Evolutionary conservation across 2,329 filamentous ascomycete genomes (phyloP).

Genomic region (Hypoxylon rubiginosum): DNA sequence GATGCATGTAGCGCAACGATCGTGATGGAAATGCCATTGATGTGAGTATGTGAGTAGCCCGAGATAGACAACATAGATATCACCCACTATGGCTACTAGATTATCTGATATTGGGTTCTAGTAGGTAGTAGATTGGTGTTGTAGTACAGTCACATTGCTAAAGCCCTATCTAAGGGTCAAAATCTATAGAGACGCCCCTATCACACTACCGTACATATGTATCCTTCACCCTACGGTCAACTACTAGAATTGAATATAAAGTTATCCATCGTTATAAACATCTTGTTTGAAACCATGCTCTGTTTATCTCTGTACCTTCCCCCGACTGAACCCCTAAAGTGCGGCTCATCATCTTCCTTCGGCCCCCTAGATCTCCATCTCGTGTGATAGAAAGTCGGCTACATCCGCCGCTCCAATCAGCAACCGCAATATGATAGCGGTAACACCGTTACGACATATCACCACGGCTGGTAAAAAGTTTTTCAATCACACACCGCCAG

Average conservation of each 20-base stretch:
- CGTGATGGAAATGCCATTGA: neutral
- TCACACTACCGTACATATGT: neutral
- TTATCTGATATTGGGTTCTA: neutral
- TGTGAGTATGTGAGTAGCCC: neutral
- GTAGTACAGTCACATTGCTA: neutral
- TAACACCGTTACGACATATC: neutral
- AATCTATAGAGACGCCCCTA: neutral
- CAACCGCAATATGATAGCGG: neutral
- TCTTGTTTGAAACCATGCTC: neutral
- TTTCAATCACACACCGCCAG: neutral
- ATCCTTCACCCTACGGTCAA: neutral
- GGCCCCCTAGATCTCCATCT: slow-evolving; percentile 12
- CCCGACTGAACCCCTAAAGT: neutral
- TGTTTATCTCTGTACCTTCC: neutral
- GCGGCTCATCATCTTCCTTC: neutral
- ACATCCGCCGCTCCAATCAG: slow-evolving; percentile 5
- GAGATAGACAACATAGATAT: neutral
- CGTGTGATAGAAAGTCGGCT: neutral
- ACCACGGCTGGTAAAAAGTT: slow-evolving; percentile 25
- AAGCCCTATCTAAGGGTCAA: neutral
- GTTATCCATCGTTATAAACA: neutral
- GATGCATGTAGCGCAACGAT: neutral
- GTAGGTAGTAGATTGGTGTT: neutral
- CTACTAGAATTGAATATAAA: neutral
- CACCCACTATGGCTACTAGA: neutral